A percentile compares a stretch with the other conserved stretches of the same genome.
Conservation (phyloP, 495 filamentous ascomycete genomes). For the Neurospora africana region DNA sequence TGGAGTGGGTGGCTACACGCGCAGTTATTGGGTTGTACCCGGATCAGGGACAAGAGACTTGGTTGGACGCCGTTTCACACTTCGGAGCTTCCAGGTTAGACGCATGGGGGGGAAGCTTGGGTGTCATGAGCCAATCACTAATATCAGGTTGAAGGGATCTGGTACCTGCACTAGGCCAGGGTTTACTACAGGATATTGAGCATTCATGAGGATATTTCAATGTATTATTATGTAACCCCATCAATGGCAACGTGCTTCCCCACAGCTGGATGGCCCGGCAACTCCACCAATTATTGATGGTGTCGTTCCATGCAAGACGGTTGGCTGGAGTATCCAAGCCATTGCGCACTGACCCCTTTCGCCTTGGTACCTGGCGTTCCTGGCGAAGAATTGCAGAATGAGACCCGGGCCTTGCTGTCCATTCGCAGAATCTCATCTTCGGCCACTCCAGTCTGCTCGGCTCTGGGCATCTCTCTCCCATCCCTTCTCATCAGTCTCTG, state of each 20-base stretch:
- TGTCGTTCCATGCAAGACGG: background rate
- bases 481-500: background rate
- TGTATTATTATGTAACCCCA: background rate
- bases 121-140: background rate
- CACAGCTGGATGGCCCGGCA: background rate
- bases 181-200: background rate
- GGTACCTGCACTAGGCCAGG: background rate
- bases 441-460: too few relatives aligned
- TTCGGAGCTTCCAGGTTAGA: background rate
- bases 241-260: background rate
- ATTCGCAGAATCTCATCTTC: background rate
- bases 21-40: background rate
- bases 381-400: background rate
- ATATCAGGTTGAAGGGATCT: background rate
- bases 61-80: background rate
- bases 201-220: too few relatives aligned
- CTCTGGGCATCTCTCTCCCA: background rate
- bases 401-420: background rate
- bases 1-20: too few relatives aligned
- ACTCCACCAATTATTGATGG: background rate
- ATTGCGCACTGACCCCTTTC: background rate
- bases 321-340: background rate
- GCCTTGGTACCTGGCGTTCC: background rate
- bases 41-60: background rate
- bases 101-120: background rate